Percentiles rank a stretch among this genome's conserved stretches.
Conservation (phyloP, 257 asterid genomes). For the Vinca minor region DNA sequence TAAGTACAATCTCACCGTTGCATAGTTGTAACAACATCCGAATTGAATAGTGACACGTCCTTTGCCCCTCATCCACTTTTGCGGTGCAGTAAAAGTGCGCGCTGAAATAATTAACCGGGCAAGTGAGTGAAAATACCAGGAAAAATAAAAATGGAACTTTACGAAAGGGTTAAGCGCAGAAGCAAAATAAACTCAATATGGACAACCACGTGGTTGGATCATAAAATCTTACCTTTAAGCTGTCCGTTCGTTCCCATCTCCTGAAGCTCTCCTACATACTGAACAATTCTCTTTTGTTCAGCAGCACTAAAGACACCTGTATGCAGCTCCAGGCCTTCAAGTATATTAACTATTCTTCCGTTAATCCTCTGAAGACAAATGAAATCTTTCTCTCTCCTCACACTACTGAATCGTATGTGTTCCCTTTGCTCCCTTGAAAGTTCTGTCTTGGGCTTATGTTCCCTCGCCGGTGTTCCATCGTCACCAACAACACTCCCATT, state of each 20-base stretch:
- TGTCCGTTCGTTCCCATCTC: slow-evolving; percentile 39
- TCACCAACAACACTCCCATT: slow-evolving; percentile 19
- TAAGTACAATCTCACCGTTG: slow-evolving; percentile 15
- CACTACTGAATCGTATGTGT: slow-evolving; percentile 29
- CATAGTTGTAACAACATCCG: slow-evolving; percentile 42
- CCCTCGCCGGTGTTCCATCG: slow-evolving; percentile 24
- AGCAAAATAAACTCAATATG: neutral
- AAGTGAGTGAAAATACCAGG: neutral
- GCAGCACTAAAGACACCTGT: slow-evolving; percentile 37
- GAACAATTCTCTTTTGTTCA: slow-evolving; percentile 39
- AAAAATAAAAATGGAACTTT: neutral
- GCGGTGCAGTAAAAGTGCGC: slow-evolving; percentile 34
- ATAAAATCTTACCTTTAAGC: slow-evolving; percentile 28
- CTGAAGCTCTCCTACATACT: slow-evolving; percentile 24
- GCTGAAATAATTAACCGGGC: slow-evolving; percentile 13
- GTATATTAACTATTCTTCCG: slow-evolving; percentile 33
- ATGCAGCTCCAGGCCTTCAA: slow-evolving; percentile 41
- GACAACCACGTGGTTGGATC: neutral
- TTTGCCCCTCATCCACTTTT: slow-evolving; percentile 43
- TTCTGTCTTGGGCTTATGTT: slow-evolving; percentile 35
- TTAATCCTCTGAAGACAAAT: slow-evolving; percentile 31
- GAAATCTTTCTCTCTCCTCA: slow-evolving; percentile 32
- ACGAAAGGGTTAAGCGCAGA: neutral
- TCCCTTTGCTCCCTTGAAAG: slow-evolving; percentile 40
- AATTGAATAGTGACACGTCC: slow-evolving; percentile 42